Conservation (phyloP, 805 yeast species). For the Wickerhamiella qilinensis region DNA sequence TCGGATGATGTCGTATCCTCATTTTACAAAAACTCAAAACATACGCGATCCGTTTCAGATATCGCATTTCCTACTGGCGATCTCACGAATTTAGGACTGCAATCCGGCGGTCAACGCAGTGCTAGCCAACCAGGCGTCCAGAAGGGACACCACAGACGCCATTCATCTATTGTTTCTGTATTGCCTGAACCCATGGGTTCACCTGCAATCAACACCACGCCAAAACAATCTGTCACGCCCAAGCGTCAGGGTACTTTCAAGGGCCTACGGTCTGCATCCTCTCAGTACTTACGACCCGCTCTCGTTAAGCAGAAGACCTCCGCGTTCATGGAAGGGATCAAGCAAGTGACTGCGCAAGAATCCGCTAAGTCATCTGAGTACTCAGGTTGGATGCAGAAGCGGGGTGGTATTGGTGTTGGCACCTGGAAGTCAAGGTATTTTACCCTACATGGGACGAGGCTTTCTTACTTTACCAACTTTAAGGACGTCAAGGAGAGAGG, state of each 20-base stretch:
- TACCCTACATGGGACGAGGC: slow-evolving; percentile 78
- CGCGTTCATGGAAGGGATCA: slow-evolving; percentile 59
- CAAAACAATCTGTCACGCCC: slow-evolving; percentile 1
- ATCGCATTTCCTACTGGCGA: neutral
- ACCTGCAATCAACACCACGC: neutral
- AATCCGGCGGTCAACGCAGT: neutral
- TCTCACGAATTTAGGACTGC: neutral
- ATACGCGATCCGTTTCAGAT: neutral
- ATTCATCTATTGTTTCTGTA: slow-evolving; percentile 3
- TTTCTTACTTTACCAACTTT: slow-evolving; percentile 69
- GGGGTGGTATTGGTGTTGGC: slow-evolving; percentile 71
- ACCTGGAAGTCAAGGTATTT: slow-evolving; percentile 83
- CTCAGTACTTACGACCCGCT: slow-evolving; percentile 27
- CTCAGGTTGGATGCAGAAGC: slow-evolving; percentile 94
- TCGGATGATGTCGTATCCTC: neutral
- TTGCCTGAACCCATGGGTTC: neutral
- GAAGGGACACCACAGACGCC: slow-evolving; percentile 5
- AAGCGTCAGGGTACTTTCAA: slow-evolving; percentile 23
- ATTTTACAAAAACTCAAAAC: neutral
- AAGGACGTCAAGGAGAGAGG: slow-evolving; percentile 81
- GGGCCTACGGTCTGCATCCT: slow-evolving; percentile 36
- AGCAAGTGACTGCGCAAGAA: slow-evolving; percentile 55
- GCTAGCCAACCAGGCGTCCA: neutral
- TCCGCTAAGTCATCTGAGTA: slow-evolving; percentile 60
- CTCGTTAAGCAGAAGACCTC: slow-evolving; percentile 24